phyloP scores from a whole-genome alignment of 1,139 yeast genomes.

The Pichia inconspicua region DNA sequence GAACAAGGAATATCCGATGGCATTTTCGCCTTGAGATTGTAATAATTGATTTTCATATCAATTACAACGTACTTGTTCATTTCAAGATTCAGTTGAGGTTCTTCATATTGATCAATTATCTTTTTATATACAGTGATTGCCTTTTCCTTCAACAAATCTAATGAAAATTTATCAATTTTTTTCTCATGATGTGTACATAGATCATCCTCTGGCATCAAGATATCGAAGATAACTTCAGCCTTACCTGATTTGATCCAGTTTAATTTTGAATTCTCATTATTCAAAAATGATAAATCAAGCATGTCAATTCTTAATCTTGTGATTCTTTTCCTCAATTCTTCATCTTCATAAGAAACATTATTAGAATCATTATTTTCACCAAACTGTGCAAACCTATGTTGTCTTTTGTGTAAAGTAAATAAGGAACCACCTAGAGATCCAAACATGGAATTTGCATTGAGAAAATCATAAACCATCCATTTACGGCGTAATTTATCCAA shows the following conservation, averaged over 20 bases:
- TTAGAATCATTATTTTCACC: constrained; percentile 21
- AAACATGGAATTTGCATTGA: constrained; percentile 61
- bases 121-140: constrained; percentile 8
- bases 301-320: constrained; percentile 61
- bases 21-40: constrained; percentile 50
- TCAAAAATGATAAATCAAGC: constrained; percentile 41
- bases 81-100: constrained; percentile 11
- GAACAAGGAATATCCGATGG: constrained; percentile 49
- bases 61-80: constrained; percentile 50
- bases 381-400: constrained; percentile 34
- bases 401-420: constrained; percentile 64
- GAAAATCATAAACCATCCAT: constrained; percentile 54
- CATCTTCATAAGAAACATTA: constrained; percentile 1
- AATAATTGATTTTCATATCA: constrained; percentile 56
- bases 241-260: constrained; percentile 68
- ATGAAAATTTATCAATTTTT: constrained; percentile 1
- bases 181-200: constrained; percentile 11
- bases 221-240: constrained; percentile 63
- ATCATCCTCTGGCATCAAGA: constrained; percentile 50
- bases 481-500: constrained; percentile 52
- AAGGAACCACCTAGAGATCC: constrained; percentile 69
- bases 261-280: constrained; percentile 38
- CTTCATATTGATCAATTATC: constrained; percentile 7
- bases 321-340: constrained; percentile 41
- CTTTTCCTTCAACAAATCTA: constrained; percentile 9